These are phyloP conservation scores for Colletotrichum gigasporum DNA, from an alignment of 2,329 filamentous ascomycete species.

Conservation along the genomic window DNA sequence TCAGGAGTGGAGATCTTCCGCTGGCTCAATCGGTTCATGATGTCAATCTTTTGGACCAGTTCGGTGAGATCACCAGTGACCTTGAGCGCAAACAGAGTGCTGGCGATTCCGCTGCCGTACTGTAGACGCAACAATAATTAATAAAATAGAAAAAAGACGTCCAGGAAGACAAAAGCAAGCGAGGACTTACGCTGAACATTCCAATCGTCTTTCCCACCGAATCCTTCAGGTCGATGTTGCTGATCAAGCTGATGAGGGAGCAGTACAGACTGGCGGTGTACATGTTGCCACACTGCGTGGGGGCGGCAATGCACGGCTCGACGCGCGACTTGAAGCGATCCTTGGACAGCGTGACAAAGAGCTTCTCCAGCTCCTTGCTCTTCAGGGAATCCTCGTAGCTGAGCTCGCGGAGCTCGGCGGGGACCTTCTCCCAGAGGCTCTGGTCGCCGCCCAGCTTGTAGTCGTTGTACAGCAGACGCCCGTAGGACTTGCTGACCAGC, in stretches of 20 bases:
- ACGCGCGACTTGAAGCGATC: not conserved
- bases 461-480: constrained; percentile 7
- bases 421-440: not conserved
- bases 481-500: constrained; percentile 12
- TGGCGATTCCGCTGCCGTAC: constrained; percentile 16
- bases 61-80: constrained; percentile 10
- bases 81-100: constrained; percentile 16
- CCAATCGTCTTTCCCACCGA: constrained; percentile 11
- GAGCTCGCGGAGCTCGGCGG: not conserved
- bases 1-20: constrained; percentile 2
- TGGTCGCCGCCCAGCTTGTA: not conserved
- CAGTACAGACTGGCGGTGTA: constrained; percentile 67
- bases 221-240: constrained; percentile 50
- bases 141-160: not conserved
- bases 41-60: constrained; percentile 11
- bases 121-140: not conserved
- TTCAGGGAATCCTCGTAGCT: not conserved
- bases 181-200: constrained; percentile 19
- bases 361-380: constrained; percentile 13
- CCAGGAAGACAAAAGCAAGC: no score
- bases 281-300: constrained; percentile 54
- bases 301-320: constrained; percentile 4
- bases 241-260: constrained; percentile 62
- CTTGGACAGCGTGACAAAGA: not conserved
- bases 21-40: constrained; percentile 5